Evolutionary conservation across 176 grass and related monocot species (phyloP), one percentile per base, ranked within the genome.

Genomic region (Carex myosuroides): DNA sequence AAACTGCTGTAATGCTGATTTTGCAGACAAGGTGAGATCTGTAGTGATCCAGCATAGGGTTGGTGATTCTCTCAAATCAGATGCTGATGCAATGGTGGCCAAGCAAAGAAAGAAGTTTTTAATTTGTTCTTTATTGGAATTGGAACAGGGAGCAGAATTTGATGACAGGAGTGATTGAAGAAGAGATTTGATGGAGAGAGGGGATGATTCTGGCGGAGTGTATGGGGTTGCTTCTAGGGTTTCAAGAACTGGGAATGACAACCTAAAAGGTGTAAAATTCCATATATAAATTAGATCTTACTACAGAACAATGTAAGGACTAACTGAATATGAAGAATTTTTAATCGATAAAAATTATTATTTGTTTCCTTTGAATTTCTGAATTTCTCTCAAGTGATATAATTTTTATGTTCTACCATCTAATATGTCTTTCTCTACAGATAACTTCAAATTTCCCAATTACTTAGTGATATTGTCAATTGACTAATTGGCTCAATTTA

Each of bases 101-200:
- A 88, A 94, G 72, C 91, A 92, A 29, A 94, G 87, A 44, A 92
- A 88, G 21, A 97, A 87, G 81, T 91, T 81, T 60, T 88, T 82
- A 61, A 87, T 90, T 26, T 35, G 79, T 54, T 64, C 77, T 52
- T 64, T 59, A 30, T 56, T 54, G 22, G 57, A 11, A 4, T 14
- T n/a, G 4, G 68, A 37, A 11, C 41, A 20, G 13, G 50, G 21
- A 13, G 60, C 70, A 44, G 80, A 5, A 4, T 65, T 65, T 32
- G 73, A 48, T 0, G 87, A 89, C 74, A 94, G 90, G 81, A 94
- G 87, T n/a, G 92, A 87, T 44, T 84, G 85, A 17, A 94, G 89
- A 76, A 87, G 20, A 71, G 85, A 82, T 70, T 97, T 94, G 54
- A 88, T 70, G 81, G 89, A 94, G 65, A 87, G 79, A 53, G 88